A percentile compares a stretch with the other conserved stretches of the same genome.
Evolutionary conservation across 2,329 filamentous ascomycete genomes (phyloP).

Genomic region (Diaporthe capsici): DNA sequence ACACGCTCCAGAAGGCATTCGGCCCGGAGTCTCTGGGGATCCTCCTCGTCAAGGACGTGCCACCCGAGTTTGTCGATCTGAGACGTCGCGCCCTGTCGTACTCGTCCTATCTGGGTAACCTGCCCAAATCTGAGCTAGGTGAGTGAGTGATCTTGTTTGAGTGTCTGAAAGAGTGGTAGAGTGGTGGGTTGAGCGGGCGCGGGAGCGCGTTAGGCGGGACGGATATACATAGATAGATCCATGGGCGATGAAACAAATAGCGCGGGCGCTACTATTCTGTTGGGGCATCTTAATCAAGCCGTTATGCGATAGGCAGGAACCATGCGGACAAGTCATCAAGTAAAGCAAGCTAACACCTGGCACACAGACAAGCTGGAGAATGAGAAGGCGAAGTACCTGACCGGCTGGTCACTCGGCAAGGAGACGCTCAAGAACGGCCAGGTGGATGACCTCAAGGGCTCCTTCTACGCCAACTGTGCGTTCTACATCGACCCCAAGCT

Average conservation of each 20-base stretch:
- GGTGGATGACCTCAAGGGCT: conserved; percentile 85
- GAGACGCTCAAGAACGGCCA: conserved; percentile 84
- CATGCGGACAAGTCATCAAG: conserved; percentile 4
- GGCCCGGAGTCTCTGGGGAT: conserved; percentile 93
- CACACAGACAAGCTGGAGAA: conserved; percentile 69
- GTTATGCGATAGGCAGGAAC: background rate
- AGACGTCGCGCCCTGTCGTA: conserved; percentile 85
- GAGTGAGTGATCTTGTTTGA: conserved; percentile 45
- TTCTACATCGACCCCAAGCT: conserved; percentile 78
- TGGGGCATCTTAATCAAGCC: background rate
- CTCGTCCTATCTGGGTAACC: conserved; percentile 88
- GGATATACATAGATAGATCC: conserved; percentile 19
- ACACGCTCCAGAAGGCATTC: conserved; percentile 83
- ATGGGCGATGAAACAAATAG: conserved; percentile 18
- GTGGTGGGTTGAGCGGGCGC: background rate
- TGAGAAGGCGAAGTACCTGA: conserved; percentile 73
- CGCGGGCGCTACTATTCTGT: conserved; percentile 3
- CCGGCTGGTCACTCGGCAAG: conserved; percentile 85
- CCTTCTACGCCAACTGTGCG: conserved; percentile 87
- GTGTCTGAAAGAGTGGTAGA: background rate
- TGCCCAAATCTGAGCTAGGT: conserved; percentile 81
- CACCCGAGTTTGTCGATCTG: conserved; percentile 77
- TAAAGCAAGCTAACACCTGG: conserved; percentile 14
- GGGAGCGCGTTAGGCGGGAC: conserved; percentile 9
- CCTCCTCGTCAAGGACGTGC: conserved; percentile 90